These are phyloP conservation scores for Penicillium sumatraense DNA, from an alignment of 2,329 filamentous ascomycete species.

Conservation along the genomic window DNA sequence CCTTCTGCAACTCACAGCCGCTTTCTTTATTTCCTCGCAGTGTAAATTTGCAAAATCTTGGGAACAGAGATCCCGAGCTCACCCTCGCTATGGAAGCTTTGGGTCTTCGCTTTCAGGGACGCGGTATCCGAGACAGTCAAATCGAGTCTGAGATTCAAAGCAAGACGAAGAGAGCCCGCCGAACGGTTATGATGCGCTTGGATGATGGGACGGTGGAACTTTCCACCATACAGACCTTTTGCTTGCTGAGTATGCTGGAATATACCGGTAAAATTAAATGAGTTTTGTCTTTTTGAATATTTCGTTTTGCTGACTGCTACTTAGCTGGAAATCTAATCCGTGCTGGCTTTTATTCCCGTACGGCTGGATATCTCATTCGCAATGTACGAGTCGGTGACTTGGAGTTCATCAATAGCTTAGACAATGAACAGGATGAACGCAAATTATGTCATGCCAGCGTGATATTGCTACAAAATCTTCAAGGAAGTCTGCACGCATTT, in stretches of 20 bases:
- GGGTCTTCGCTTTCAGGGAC: constrained; percentile 31
- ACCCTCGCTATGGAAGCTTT: constrained; percentile 34
- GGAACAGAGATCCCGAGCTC: constrained; percentile 30
- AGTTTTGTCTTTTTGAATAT: background rate
- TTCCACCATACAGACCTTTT: constrained; percentile 39
- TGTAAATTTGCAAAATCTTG: constrained; percentile 19
- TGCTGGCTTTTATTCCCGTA: constrained; percentile 23
- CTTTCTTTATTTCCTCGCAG: constrained; percentile 33
- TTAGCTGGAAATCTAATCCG: constrained; percentile 25
- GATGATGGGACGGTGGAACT: constrained; percentile 35
- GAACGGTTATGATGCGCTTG: constrained; percentile 32
- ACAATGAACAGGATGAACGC: constrained; percentile 27
- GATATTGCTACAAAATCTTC: constrained; percentile 42
- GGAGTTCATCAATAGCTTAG: constrained; percentile 20
- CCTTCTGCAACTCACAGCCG: constrained; percentile 40
- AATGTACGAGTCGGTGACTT: constrained; percentile 15
- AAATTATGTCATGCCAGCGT: constrained; percentile 38
- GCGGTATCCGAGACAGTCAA: constrained; percentile 11
- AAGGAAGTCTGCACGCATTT: constrained; percentile 29
- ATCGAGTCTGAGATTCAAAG: constrained; percentile 15
- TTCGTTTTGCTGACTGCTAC: background rate
- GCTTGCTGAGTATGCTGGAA: constrained; percentile 36
- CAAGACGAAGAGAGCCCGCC: constrained; percentile 25
- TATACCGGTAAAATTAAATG: constrained; percentile 31
- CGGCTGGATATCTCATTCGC: constrained; percentile 24